Evolutionary conservation across 2,329 filamentous ascomycete genomes (phyloP), one percentile per base, ranked within the genome.

Genomic region (Beauveria sp.): DNA sequence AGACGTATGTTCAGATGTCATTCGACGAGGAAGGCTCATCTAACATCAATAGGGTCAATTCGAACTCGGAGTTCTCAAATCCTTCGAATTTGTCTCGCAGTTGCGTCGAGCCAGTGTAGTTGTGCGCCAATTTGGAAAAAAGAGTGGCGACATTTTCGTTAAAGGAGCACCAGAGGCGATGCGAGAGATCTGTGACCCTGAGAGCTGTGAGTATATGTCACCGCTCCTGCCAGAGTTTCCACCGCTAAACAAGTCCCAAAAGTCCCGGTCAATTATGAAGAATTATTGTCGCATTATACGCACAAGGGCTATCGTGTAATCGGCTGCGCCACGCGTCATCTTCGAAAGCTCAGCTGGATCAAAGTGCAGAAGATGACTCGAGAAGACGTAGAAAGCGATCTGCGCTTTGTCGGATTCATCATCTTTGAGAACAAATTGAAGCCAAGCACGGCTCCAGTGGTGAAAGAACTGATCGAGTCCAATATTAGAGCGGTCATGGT

Each of bases 341-440:
- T 98, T 58, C 85, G 86, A 61, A 95, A 92, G 70, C 80, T 98
- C 38, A 96, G 88, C 68, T 97, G 92, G 93, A 86, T 96, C 60
- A 96, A 96, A 71, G 87, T 93, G 7, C 92, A 98, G 70, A 96
- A 96, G 77, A 93, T 98, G 88, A 89, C 86, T 67, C 88, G 95
- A 34, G 78, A 86, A 45, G 90, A 97, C 58, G 93, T 90, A 9
- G 95, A 99, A 73, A 88, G 85, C 3, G 81, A 86, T 38, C 82
- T 99, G 12, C 86, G 93, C 51, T 98, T 99, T 70, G 83, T 93
- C 42, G 95, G 95, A 5, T 99, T 99, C 75, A 98, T 99, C 70
- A 88, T 99, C 59, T 99, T 99, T 68, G 95, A 99, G 76, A 99
- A 99, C 77, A 99, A 99, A 75, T 78, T 99, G 64, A 99, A 99